Conservation (phyloP, 1,284 basidiomycete genomes). For the Butyriboletus regius region DNA sequence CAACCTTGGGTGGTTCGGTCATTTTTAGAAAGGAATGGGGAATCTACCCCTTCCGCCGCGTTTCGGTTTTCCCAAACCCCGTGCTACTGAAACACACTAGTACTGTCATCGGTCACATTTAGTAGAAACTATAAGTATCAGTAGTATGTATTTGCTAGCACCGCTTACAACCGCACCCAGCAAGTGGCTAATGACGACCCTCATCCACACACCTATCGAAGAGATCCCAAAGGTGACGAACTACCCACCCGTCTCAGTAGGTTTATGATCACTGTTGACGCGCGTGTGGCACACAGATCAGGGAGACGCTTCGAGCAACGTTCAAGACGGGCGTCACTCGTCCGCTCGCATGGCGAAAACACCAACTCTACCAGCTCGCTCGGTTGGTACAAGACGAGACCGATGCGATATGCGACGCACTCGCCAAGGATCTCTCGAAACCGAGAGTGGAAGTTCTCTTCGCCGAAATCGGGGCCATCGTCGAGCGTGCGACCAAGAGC, state of each 20-base stretch:
- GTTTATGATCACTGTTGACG: background rate
- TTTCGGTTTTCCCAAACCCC: no score
- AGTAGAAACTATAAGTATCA: no score
- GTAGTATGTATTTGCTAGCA: no score
- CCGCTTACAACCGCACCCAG: no score
- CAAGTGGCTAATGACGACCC: background rate
- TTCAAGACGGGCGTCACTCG: constrained; percentile 24
- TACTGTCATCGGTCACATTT: no score
- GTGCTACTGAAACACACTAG: no score
- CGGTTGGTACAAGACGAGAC: constrained; percentile 27
- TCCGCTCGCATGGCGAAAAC: constrained; percentile 25
- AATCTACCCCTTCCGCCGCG: no score
- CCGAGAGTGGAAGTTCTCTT: constrained; percentile 25
- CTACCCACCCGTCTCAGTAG: no score
- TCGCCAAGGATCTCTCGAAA: constrained; percentile 27
- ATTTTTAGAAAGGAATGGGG: no score
- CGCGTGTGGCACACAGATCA: constrained; percentile 14
- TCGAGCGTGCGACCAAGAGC: constrained; percentile 16
- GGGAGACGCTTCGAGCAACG: constrained; percentile 23
- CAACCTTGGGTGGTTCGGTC: no score
- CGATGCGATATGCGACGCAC: constrained; percentile 24
- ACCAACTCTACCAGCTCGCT: constrained; percentile 32
- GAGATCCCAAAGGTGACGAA: constrained; percentile 22
- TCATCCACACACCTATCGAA: constrained; percentile 16
- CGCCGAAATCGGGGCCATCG: constrained; percentile 19